Base-by-base conservation (phyloP, 1,139 yeast species). In the Scheffersomyces parashehatae region DNA sequence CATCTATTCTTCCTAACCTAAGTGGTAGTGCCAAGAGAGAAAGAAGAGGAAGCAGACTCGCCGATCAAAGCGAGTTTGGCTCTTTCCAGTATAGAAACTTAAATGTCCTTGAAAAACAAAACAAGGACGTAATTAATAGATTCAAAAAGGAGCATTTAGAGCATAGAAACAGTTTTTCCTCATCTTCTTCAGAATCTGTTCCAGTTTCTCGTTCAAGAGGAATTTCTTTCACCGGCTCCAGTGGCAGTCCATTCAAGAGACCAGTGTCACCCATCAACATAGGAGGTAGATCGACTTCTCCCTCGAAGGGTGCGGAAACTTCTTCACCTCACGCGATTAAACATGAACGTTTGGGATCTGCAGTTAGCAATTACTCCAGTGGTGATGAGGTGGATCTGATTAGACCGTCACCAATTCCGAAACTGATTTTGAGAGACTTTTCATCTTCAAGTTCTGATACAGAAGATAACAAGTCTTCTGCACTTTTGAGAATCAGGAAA, bases 101-200 rank as follows among this genome's bases (percentile, higher is more conserved):
- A 49, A 84, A 93, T 10, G 95, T 95, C 4, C 73, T 95, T 49
- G 99, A 93, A 55, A 88, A 87, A 57, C 98, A 97, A 13, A 95
- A 95, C 58, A 89, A 88, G 59, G 98, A 91, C 64, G 91, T 88
- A 12, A 88, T 95, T 47, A 88, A 88, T 57, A 71, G 96, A 50
- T 76, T 95, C 56, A 88, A 89, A 57, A 83, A 77, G 37, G 98
- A 93, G 60, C 96, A 88, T 64, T 54, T 83, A 49, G 88, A 83
- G 51, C 79, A 73, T 50, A 50, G 78, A 20, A 62, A 63, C 45
- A 72, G 77, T 49, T 67, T 67, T 45, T 70, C 81, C 13, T 65
- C 72, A 6, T 65, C 75, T 2, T 71, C 78, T 3, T 69, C 77
- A 1, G 79, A 74, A 14, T 67, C 74, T 0, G 64, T 73, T 0